Conservation (phyloP, 208 protist genomes). For the Crithidia expoeki region DNA sequence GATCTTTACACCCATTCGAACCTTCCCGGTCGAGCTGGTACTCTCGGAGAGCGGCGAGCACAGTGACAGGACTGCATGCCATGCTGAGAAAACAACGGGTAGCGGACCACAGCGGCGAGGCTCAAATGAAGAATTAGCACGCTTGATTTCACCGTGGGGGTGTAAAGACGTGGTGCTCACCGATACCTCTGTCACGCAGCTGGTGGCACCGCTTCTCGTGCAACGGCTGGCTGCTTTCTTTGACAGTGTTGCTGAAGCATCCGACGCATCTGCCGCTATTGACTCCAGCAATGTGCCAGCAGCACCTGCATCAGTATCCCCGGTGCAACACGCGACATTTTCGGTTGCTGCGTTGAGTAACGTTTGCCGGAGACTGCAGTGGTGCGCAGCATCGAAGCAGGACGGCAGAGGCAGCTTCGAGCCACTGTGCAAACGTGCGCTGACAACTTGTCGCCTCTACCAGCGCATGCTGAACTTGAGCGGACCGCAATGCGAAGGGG, state of each 20-base stretch:
- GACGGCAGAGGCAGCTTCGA: not conserved
- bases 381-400: conserved; percentile 4
- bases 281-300: not conserved
- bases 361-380: conserved; percentile 26
- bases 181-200: conserved; percentile 19
- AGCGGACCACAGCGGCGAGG: not conserved
- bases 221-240: conserved; percentile 4
- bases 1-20: conserved; percentile 30
- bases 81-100: not conserved
- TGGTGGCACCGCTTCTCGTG: conserved; percentile 11
- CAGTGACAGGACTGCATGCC: not conserved
- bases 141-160: conserved; percentile 16
- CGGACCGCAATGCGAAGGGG: not conserved
- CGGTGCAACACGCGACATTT: not conserved
- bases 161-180: conserved; percentile 30
- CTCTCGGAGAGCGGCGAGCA: conserved; percentile 1
- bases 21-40: conserved; percentile 27
- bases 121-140: not conserved
- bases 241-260: not conserved
- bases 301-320: not conserved
- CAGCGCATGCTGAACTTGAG: conserved; percentile 17
- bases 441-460: conserved; percentile 14
- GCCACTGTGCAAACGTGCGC: conserved; percentile 17
- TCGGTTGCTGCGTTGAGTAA: conserved; percentile 15
- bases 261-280: not conserved